Evolutionary conservation across 2,329 filamentous ascomycete species (phyloP).

Genomic region (Calonectria crousiana): DNA sequence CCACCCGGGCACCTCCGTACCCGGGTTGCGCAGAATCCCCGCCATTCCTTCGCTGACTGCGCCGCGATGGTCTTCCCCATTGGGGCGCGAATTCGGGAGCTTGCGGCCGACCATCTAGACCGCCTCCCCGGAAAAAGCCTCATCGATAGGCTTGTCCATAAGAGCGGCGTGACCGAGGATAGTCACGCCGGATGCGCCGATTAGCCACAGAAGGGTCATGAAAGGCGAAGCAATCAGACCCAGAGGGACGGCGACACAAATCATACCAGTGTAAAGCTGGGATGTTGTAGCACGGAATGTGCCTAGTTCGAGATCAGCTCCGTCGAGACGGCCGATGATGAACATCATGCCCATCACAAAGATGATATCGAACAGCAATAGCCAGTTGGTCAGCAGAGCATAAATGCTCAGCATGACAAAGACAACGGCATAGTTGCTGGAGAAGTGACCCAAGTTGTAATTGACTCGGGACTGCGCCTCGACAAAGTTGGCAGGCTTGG

Average conservation of each 20-base stretch:
- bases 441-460: slow-evolving; percentile 98
- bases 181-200: slow-evolving; percentile 93
- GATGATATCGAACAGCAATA: slow-evolving; percentile 92
- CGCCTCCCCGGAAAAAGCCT: slow-evolving; percentile 99
- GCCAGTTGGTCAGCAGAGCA: slow-evolving; percentile 87
- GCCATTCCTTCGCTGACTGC: slow-evolving; percentile 74
- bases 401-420: slow-evolving; percentile 98
- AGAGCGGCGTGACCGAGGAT: slow-evolving; percentile 95
- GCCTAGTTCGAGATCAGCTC: slow-evolving; percentile 88
- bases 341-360: slow-evolving; percentile 89
- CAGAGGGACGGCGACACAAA: slow-evolving; percentile 86
- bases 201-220: slow-evolving; percentile 90
- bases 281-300: slow-evolving; percentile 86
- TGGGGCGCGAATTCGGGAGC: slow-evolving; percentile 93
- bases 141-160: slow-evolving; percentile 99
- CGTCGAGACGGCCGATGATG: slow-evolving; percentile 90
- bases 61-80: slow-evolving; percentile 99
- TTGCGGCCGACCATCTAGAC: slow-evolving; percentile 99
- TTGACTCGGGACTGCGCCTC: slow-evolving; percentile 94
- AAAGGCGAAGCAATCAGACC: slow-evolving; percentile 89
- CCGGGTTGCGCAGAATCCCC: slow-evolving; percentile 57
- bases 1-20: slow-evolving; percentile 60
- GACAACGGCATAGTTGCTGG: slow-evolving; percentile 96
- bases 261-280: slow-evolving; percentile 91
- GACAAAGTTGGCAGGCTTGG: slow-evolving; percentile 91